Evolutionary conservation across 2,329 filamentous ascomycete species (phyloP).

Genomic region (Venturia pyrina): DNA sequence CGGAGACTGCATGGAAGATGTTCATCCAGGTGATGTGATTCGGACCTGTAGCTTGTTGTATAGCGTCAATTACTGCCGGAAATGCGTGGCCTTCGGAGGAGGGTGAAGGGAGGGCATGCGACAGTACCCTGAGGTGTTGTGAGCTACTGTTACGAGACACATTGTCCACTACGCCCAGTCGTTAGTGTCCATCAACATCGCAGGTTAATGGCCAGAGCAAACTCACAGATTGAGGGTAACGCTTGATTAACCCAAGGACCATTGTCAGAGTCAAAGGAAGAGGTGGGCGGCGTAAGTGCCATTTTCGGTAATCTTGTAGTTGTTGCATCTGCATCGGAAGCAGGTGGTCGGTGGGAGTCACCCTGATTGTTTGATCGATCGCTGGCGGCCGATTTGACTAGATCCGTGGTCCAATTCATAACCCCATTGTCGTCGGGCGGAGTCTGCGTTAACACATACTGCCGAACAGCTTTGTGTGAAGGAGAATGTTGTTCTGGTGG

Average conservation of each 20-base stretch:
- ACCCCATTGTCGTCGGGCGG: constrained; percentile 34
- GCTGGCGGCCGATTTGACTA: background rate
- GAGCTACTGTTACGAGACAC: constrained; percentile 23
- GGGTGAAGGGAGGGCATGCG: constrained; percentile 50
- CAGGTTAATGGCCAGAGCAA: background rate
- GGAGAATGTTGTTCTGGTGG: background rate
- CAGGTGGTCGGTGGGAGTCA: background rate
- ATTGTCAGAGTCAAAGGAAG: background rate
- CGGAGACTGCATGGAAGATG: constrained; percentile 53
- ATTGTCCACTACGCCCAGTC: constrained; percentile 20
- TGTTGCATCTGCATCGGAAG: background rate
- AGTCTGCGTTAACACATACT: constrained; percentile 33
- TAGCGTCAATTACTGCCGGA: constrained; percentile 42
- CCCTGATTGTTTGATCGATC: background rate
- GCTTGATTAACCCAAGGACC: constrained; percentile 16
- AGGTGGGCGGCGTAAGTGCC: background rate
- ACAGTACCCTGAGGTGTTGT: constrained; percentile 43
- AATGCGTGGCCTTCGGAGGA: constrained; percentile 42
- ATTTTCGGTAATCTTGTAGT: background rate
- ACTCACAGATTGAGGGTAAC: constrained; percentile 7
- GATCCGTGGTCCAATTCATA: constrained; percentile 27
- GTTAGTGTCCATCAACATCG: constrained; percentile 17
- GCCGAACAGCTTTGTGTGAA: constrained; percentile 15
- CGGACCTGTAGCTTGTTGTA: constrained; percentile 42
- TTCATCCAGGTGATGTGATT: constrained; percentile 50